phyloP scores from a whole-genome alignment of 2,329 filamentous ascomycete species.

The Tolypocladium tundrense region DNA sequence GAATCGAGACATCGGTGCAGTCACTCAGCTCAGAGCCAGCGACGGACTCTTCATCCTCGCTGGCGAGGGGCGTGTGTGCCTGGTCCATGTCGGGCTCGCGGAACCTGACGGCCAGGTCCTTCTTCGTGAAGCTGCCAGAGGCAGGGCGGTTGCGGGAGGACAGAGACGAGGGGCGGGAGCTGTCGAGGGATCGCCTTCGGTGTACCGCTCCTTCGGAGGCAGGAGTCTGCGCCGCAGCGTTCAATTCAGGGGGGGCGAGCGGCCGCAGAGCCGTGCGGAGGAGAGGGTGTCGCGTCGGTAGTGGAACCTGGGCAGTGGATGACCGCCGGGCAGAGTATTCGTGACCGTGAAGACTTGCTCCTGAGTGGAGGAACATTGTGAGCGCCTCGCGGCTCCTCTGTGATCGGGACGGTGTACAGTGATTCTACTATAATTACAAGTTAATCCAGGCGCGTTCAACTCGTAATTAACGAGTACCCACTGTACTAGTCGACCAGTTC shows the following conservation, averaged over 20 bases:
- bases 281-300: conserved; percentile 26
- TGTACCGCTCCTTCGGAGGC: background rate
- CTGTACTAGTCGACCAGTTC: background rate
- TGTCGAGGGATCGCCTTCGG: conserved; percentile 1
- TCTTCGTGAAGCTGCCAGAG: conserved; percentile 27
- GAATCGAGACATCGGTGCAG: conserved; percentile 26
- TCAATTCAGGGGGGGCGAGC: conserved; percentile 17
- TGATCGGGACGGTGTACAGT: background rate
- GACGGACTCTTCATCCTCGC: conserved; percentile 37
- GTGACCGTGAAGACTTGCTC: conserved; percentile 49
- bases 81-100: conserved; percentile 23
- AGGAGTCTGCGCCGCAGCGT: conserved; percentile 1
- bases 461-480: no score
- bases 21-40: conserved; percentile 35
- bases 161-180: background rate
- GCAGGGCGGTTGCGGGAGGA: conserved; percentile 17
- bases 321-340: conserved; percentile 38
- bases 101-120: conserved; percentile 37
- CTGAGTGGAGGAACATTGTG: conserved; percentile 49
- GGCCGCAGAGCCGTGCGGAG: conserved; percentile 31
- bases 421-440: no score
- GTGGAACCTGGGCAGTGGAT: conserved; percentile 16
- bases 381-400: background rate
- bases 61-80: conserved; percentile 19
- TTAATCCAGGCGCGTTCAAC: no score